Conservation (phyloP, 331 rosid genomes). For the Rosa hybrid region DNA sequence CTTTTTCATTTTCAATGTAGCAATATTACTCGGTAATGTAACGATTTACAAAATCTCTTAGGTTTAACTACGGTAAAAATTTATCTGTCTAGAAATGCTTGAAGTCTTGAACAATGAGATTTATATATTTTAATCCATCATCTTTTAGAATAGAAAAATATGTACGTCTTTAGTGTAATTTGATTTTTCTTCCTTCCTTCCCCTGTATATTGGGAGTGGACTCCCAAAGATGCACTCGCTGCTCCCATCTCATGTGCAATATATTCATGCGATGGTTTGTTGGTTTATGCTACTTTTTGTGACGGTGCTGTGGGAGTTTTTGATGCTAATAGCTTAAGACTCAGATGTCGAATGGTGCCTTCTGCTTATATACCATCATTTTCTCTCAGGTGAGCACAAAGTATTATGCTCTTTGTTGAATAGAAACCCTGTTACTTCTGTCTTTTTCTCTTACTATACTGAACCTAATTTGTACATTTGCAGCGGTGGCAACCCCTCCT, state of each 20-base stretch:
- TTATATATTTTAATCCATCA: not conserved
- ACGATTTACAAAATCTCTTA: not conserved
- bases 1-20: not conserved
- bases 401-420: not conserved
- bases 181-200: not conserved
- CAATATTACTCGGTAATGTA: not conserved
- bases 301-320: conserved; percentile 47
- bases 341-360: conserved; percentile 45
- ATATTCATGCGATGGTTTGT: conserved; percentile 45
- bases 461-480: not conserved
- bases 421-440: not conserved
- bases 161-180: not conserved
- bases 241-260: conserved; percentile 49
- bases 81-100: not conserved
- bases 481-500: conserved; percentile 27
- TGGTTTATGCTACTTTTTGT: conserved; percentile 35
- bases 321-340: conserved; percentile 41
- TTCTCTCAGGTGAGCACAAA: conserved; percentile 27
- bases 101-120: too few relatives aligned
- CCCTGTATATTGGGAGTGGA: conserved; percentile 30
- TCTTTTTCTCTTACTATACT: not conserved
- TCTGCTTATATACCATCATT: conserved; percentile 41
- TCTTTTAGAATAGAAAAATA: not conserved
- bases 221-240: conserved; percentile 35
- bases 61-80: not conserved